Percentiles rank a stretch among this genome's conserved stretches.
These are phyloP conservation scores for Hemileccinum rubropunctum DNA, from an alignment of 768 basidiomycete species.

Conservation along the genomic window DNA sequence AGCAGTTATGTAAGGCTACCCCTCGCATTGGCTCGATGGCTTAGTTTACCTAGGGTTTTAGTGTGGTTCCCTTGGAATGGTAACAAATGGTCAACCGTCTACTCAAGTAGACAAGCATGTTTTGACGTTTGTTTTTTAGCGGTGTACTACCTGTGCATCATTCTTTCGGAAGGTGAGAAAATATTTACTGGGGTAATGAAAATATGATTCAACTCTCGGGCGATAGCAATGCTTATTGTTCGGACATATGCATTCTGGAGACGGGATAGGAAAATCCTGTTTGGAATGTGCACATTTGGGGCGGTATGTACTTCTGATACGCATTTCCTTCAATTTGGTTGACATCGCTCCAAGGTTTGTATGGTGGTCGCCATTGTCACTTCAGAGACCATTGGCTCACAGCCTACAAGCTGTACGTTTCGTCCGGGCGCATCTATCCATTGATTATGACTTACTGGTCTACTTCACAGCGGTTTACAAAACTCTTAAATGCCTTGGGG, in stretches of 20 bases:
- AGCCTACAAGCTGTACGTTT: constrained; percentile 5
- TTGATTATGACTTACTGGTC: background rate
- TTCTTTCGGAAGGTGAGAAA: constrained; percentile 18
- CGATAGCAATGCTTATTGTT: constrained; percentile 15
- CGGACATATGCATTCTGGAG: constrained; percentile 21
- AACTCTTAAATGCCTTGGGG: constrained; percentile 8
- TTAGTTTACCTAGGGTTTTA: background rate
- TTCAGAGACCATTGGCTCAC: constrained; percentile 5
- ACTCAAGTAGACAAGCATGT: background rate
- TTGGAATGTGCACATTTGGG: constrained; percentile 13
- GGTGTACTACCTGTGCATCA: constrained; percentile 12
- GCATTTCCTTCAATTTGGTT: background rate
- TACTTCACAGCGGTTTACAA: constrained; percentile 9
- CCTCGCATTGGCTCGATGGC: background rate
- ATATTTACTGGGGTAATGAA: background rate
- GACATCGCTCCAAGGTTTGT: constrained; percentile 4
- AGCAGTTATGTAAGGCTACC: constrained; percentile 6
- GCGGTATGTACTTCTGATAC: background rate
- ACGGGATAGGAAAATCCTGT: constrained; percentile 14
- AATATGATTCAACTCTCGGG: background rate
- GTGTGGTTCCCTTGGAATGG: constrained; percentile 13
- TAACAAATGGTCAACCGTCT: constrained; percentile 2
- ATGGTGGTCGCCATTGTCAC: constrained; percentile 1
- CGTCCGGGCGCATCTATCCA: background rate
- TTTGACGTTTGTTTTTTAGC: constrained; percentile 2